phyloP scores from a whole-genome alignment of 352 stramenopile genomes.

The Phytopythium helicoides region DNA sequence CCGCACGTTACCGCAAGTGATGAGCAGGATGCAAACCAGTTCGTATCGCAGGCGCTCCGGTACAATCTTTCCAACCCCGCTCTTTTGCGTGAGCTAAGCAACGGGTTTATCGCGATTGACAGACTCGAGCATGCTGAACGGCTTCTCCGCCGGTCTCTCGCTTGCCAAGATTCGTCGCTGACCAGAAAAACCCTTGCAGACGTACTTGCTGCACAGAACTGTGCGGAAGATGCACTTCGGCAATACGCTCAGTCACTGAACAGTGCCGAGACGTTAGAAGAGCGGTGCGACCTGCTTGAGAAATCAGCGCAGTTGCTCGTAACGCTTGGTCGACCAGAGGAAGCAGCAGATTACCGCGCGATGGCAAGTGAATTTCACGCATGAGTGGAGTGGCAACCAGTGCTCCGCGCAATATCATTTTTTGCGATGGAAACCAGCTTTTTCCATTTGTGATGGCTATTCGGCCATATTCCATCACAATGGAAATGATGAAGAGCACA shows the following conservation, averaged over 20 bases:
- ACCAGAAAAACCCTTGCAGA: constrained; percentile 78
- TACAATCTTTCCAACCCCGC: constrained; percentile 58
- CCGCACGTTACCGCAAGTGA: constrained; percentile 21
- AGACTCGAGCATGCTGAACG: constrained; percentile 69
- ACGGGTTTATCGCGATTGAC: constrained; percentile 73
- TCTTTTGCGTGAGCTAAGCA: constrained; percentile 79
- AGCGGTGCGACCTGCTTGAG: constrained; percentile 52
- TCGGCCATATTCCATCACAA: too few relatives aligned
- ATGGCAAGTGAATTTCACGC: constrained; percentile 55
- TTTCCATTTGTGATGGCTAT: too few relatives aligned
- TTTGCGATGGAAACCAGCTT: too few relatives aligned
- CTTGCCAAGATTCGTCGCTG: constrained; percentile 67
- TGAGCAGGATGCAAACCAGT: constrained; percentile 42
- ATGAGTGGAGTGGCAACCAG: too few relatives aligned
- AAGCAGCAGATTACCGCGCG: constrained; percentile 56
- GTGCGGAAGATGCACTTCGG: constrained; percentile 61
- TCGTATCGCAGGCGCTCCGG: constrained; percentile 59
- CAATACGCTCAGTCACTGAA: constrained; percentile 68
- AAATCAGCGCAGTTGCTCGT: constrained; percentile 60
- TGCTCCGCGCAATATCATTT: too few relatives aligned
- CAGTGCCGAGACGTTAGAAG: constrained; percentile 25
- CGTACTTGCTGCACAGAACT: constrained; percentile 77
- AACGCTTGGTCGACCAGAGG: constrained; percentile 67
- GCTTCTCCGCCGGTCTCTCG: constrained; percentile 61
- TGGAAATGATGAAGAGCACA: too few relatives aligned